Base-by-base conservation (phyloP, 305 asterid genomes). In the Rubia peregrina region DNA sequence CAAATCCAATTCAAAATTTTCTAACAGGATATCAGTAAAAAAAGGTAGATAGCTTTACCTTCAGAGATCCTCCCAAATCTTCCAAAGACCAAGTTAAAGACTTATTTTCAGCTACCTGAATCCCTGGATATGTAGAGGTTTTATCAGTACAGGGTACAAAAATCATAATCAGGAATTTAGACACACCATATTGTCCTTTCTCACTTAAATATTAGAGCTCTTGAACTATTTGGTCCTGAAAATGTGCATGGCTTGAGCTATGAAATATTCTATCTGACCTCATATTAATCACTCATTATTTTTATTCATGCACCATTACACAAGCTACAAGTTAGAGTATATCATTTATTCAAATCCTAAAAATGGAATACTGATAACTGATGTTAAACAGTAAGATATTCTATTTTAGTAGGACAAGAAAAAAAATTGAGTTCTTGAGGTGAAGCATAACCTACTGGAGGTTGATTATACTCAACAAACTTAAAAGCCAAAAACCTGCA, bases 31-130 rank as follows among this genome's bases (percentile, higher is more conserved):
- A 13, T 36, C 67, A 8, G 44, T 41, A n/a, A n/a, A 62, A 33
- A 33, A 73, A n/a, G n/a, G 76, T 70, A 71, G 61, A 73, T 46
- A 56, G 76, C 38, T 57, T 61, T 81, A 87, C 99, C 87, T 80
- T 78, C 63, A 88, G 76, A 16, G 99, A 88, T 83, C 81, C 84
- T 48, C 89, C 82, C 86, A 91, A 82, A 81, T 89, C 95, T 72
- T 80, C 73, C 79, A 89, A 77, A 22, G 98, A 85, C 59, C 90
- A 77, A 73, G 67, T n/a, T n/a, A n/a, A n/a, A n/a, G n/a, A 79
- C 75, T 78, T 78, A 61, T 77, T 83, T 80, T 76, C 73, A 26
- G 86, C 73, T 62, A 70, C 74, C 49, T 73, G 85, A 55, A 83
- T 81, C 88, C 89, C 99, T 94, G 86, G 72, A 80, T 21, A 74